These are phyloP conservation scores for Colletotrichum cereale DNA, from an alignment of 2,329 filamentous ascomycete species.

Conservation along the genomic window DNA sequence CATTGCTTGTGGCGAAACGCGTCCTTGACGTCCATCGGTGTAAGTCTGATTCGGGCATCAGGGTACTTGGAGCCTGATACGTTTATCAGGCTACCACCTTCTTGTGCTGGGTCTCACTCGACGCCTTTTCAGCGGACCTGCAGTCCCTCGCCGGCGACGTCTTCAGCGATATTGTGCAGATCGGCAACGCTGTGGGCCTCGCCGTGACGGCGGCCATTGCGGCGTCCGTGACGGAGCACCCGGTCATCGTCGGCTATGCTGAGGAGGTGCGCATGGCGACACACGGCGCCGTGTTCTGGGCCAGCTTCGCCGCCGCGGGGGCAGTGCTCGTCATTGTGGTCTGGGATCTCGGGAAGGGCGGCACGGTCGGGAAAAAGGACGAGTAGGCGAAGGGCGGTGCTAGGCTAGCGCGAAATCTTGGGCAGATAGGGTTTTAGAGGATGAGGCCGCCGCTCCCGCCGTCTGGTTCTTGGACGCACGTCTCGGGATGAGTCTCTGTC, in stretches of 20 bases:
- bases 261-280: constrained; percentile 60
- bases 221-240: constrained; percentile 57
- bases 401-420: constrained; percentile 5
- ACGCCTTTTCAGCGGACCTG: constrained; percentile 64
- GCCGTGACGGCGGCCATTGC: constrained; percentile 64
- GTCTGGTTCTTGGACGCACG: background rate
- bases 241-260: constrained; percentile 40
- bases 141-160: constrained; percentile 71
- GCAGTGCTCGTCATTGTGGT: constrained; percentile 53
- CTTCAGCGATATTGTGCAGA: constrained; percentile 70
- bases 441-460: constrained; percentile 9
- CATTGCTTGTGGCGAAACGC: constrained; percentile 70
- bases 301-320: constrained; percentile 59
- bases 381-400: constrained; percentile 6
- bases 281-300: constrained; percentile 67
- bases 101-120: constrained; percentile 59
- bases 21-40: constrained; percentile 67
- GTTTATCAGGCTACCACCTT: constrained; percentile 54
- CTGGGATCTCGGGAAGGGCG: constrained; percentile 59
- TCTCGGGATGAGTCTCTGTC: background rate
- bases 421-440: background rate
- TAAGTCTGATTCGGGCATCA: background rate
- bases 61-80: background rate
- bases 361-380: constrained; percentile 62
- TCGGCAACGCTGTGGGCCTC: constrained; percentile 67